Evolutionary conservation across 2,329 filamentous ascomycete genomes (phyloP), one percentile per base, ranked within the genome.

Genomic region (Alternaria viburni): DNA sequence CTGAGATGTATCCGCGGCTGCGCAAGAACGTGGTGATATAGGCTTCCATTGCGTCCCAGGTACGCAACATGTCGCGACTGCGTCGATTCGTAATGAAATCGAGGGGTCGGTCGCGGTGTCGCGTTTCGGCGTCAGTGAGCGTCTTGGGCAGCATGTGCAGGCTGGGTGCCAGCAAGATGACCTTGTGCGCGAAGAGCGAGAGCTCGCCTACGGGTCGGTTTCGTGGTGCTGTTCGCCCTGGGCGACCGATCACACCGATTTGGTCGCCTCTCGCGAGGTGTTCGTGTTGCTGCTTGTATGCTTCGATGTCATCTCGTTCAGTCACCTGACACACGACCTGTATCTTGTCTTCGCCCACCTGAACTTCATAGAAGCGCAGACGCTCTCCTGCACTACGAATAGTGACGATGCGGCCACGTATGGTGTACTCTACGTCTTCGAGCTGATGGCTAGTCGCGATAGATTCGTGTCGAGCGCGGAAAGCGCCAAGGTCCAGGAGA

Each of bases 71-170:
- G 64, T 96, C 88, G 59, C 93, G 89, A 44, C 91, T 93, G 66
- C 86, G 86, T 76, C 97, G 92, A 83, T 99, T 97, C 91, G 98
- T 97, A 82, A 99, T 96, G 72, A 98, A 85, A 81, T 99, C 96
- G 55, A 99, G 89, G 80, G 97, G 97, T 63, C 95, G 89, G 84
- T 97, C 92, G 74, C 96, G 91, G 86, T 93, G 94, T 65, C 96
- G 89, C 81, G 94, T 91, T 82, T 99, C 96, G 78, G 93, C 88
- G 79, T 98, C 94, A 86, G 97, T 95, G 86, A 98, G 70, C 67
- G 72, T 93, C 65, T 91, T 91, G 59, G 96, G 96, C 70, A 96
- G 87, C 84, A 93, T 90, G 82, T 97, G 94, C 76, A 99, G 83
- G 81, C 95, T 98, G 11, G 96, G 96, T 1, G 95, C 91, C 64